These are phyloP conservation scores for Amorphotheca resinae DNA, from an alignment of 495 filamentous ascomycete species.

Conservation along the genomic window DNA sequence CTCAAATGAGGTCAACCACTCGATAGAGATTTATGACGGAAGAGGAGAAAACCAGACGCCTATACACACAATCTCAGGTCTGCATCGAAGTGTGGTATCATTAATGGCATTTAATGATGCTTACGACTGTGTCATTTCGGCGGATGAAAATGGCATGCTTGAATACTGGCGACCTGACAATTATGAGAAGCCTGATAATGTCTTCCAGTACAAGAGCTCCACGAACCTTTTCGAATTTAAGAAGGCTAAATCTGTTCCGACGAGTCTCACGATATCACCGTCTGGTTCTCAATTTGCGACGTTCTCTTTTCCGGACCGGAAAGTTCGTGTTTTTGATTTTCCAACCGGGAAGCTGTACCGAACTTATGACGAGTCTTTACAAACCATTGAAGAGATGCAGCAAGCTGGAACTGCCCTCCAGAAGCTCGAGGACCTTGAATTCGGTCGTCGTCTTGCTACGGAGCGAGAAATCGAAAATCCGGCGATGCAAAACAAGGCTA, in stretches of 20 bases:
- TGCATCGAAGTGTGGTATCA: conserved; percentile 69
- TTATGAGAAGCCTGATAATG: conserved; percentile 84
- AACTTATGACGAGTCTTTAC: conserved; percentile 86
- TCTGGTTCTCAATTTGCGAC: conserved; percentile 76
- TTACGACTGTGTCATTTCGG: conserved; percentile 82
- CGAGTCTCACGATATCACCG: conserved; percentile 77
- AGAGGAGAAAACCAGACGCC: conserved; percentile 61
- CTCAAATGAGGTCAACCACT: conserved; percentile 62
- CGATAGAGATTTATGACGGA: conserved; percentile 78
- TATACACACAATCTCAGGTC: conserved; percentile 55
- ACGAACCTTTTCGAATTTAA: conserved; percentile 97
- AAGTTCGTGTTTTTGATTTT: conserved; percentile 88
- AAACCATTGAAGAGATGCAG: conserved; percentile 83
- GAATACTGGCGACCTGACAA: conserved; percentile 86
- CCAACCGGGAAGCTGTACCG: conserved; percentile 74
- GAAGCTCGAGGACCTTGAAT: conserved; percentile 78
- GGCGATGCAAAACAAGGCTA: conserved; percentile 55
- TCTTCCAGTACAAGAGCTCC: conserved; percentile 83
- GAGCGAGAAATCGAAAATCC: conserved; percentile 71
- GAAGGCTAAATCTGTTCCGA: conserved; percentile 76
- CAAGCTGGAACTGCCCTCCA: conserved; percentile 73
- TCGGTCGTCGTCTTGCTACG: conserved; percentile 75
- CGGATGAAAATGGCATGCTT: conserved; percentile 84
- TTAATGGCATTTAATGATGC: conserved; percentile 81
- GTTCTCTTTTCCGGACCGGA: conserved; percentile 86